phyloP scores from a whole-genome alignment of 768 basidiomycete species.

The Artomyces pyxidatus region DNA sequence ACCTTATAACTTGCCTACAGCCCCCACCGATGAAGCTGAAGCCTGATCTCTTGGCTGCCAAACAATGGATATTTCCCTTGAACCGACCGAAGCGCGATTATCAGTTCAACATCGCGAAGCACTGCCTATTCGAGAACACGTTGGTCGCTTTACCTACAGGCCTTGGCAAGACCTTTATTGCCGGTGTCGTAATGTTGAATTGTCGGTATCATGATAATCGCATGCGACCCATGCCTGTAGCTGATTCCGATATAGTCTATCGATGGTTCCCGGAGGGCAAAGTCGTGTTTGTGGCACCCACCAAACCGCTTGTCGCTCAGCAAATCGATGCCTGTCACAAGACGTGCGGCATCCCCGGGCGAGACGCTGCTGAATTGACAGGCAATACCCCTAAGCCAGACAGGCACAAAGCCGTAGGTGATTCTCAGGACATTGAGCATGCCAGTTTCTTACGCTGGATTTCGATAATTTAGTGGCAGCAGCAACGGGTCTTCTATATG shows the following conservation, averaged over 20 bases:
- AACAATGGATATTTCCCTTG: conserved; percentile 87
- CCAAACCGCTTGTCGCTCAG: conserved; percentile 93
- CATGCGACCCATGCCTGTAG: background rate
- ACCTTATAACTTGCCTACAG: conserved; percentile 26
- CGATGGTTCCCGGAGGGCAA: conserved; percentile 91
- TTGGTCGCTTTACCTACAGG: conserved; percentile 94
- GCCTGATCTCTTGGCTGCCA: conserved; percentile 69
- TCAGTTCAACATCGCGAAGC: conserved; percentile 86
- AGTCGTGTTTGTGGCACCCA: conserved; percentile 91
- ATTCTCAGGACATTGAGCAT: background rate
- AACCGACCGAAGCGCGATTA: conserved; percentile 88
- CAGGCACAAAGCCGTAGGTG: conserved; percentile 53
- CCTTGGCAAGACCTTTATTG: conserved; percentile 96
- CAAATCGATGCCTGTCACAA: conserved; percentile 91
- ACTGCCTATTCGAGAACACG: conserved; percentile 85
- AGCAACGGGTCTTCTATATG: conserved; percentile 89
- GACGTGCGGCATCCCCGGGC: conserved; percentile 87
- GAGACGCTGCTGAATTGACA: conserved; percentile 80
- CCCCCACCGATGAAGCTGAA: conserved; percentile 69
- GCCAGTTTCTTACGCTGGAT: background rate
- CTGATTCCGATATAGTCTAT: conserved; percentile 45
- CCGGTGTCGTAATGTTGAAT: conserved; percentile 93
- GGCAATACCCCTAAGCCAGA: conserved; percentile 53
- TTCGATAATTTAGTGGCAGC: conserved; percentile 49
- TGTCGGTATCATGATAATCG: conserved; percentile 40